A percentile compares a stretch with the other conserved stretches of the same genome.
These are phyloP conservation scores for Arachnomyces sp. DNA, from an alignment of 2,329 filamentous ascomycete species.

Conservation along the genomic window DNA sequence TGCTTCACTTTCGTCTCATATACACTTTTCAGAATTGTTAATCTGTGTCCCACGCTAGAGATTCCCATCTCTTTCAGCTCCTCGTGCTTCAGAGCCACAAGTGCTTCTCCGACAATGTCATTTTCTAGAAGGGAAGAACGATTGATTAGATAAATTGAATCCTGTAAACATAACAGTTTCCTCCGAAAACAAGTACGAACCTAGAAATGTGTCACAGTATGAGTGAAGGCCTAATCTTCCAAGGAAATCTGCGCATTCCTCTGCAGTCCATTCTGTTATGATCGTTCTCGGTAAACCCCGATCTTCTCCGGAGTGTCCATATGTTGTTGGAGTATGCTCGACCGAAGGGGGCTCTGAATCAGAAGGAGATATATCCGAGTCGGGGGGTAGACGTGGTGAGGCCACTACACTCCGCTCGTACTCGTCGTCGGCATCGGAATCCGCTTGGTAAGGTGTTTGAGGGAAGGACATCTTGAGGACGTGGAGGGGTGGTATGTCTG, in stretches of 20 bases:
- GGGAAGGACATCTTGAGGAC: constrained; percentile 34
- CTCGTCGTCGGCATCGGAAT: constrained; percentile 60
- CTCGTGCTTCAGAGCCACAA: constrained; percentile 81
- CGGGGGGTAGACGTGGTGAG: constrained; percentile 48
- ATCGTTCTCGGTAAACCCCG: constrained; percentile 48
- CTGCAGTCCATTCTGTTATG: constrained; percentile 59
- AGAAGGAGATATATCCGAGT: constrained; percentile 51
- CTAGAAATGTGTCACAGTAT: constrained; percentile 75
- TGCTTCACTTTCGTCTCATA: constrained; percentile 95
- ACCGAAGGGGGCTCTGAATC: constrained; percentile 52
- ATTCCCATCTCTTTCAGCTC: constrained; percentile 95
- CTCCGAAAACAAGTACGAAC: constrained; percentile 40
- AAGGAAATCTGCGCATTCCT: constrained; percentile 87
- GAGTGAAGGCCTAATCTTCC: constrained; percentile 70
- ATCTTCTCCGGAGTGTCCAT: constrained; percentile 45
- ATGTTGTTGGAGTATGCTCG: constrained; percentile 58
- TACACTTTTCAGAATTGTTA: constrained; percentile 91
- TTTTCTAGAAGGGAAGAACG: constrained; percentile 57
- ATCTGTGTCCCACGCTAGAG: constrained; percentile 80
- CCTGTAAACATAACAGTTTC: neutral
- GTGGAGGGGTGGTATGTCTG: neutral
- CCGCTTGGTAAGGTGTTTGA: constrained; percentile 48
- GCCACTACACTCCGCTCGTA: constrained; percentile 55
- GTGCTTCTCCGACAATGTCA: constrained; percentile 83
- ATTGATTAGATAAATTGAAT: constrained; percentile 6